Conservation (phyloP, 208 protist species). For the Zelonia costaricensis region DNA sequence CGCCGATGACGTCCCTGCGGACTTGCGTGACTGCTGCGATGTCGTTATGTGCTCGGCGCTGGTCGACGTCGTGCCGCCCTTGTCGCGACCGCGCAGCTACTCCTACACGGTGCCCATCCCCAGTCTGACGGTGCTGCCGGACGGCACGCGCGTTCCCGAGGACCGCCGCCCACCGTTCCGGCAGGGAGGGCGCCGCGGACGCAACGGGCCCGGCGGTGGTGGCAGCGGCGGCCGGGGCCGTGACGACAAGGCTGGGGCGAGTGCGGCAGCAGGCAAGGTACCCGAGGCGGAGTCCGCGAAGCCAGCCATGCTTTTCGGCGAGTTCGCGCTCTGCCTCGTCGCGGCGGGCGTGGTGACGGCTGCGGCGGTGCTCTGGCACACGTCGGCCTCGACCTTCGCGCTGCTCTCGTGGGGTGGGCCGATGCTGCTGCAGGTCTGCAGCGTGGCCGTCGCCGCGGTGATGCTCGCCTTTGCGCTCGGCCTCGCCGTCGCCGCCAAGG, state of each 20-base stretch:
- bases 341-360: conserved; percentile 15
- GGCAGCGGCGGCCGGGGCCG: background rate
- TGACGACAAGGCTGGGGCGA: background rate
- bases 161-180: conserved; percentile 7
- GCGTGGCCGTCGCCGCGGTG: conserved; percentile 15
- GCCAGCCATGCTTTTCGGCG: conserved; percentile 34
- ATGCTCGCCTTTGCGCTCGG: conserved; percentile 41
- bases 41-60: conserved; percentile 30
- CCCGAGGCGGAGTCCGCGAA: background rate
- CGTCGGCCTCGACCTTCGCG: background rate
- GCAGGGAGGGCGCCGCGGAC: background rate
- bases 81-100: conserved; percentile 62
- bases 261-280: background rate
- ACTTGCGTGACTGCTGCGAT: conserved; percentile 10
- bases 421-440: conserved; percentile 28
- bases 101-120: conserved; percentile 50
- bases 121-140: conserved; percentile 28
- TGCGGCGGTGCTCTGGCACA: conserved; percentile 19
- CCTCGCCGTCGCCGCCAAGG: conserved; percentile 38
- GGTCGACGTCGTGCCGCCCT: conserved; percentile 37
- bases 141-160: conserved; percentile 25
- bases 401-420: background rate
- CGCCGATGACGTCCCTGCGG: conserved; percentile 10
- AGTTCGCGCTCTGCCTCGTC: conserved; percentile 22
- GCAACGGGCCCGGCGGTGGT: conserved; percentile 1